Evolutionary conservation across 345 rosid genomes (phyloP).

Genomic region (Gynandropsis gynandra): DNA sequence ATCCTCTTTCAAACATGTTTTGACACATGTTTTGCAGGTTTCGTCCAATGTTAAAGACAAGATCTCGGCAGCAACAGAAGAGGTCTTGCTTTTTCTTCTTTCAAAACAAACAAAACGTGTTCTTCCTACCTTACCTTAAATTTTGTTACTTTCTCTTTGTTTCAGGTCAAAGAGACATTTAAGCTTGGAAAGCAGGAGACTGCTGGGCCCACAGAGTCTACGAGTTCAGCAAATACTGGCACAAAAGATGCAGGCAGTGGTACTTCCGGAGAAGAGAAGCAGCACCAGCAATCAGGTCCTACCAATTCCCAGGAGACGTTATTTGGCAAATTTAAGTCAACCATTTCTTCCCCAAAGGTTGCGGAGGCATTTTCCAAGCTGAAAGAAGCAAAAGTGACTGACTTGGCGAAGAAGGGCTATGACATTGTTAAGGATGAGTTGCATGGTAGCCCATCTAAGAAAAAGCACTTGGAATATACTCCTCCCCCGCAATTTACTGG

Average conservation of each 20-base stretch:
- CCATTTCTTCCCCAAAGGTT: constrained; percentile 59
- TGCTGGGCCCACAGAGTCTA: constrained; percentile 33
- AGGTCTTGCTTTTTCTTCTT: constrained; percentile 40
- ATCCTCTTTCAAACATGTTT: constrained; percentile 5
- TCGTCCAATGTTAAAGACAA: constrained; percentile 71
- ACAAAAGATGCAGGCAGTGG: constrained; percentile 32
- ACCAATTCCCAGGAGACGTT: constrained; percentile 45
- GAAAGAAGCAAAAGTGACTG: constrained; percentile 61
- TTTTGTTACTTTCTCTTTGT: background rate
- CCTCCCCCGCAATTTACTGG: constrained; percentile 59
- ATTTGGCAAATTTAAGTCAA: constrained; percentile 58
- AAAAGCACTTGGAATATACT: constrained; percentile 75
- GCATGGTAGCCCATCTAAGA: constrained; percentile 49
- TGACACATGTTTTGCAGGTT: constrained; percentile 44
- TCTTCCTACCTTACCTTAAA: constrained; percentile 1
- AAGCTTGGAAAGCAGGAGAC: constrained; percentile 46
- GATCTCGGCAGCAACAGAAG: constrained; percentile 76
- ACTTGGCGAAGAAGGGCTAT: constrained; percentile 79
- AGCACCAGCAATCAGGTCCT: constrained; percentile 37
- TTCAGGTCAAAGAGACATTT: constrained; percentile 74
- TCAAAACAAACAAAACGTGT: constrained; percentile 1
- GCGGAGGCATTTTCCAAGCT: constrained; percentile 53
- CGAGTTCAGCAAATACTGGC: constrained; percentile 35
- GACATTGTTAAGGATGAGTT: constrained; percentile 85
- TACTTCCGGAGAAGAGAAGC: constrained; percentile 41